A percentile compares a stretch with the other conserved stretches of the same genome.
These are phyloP conservation scores for Fusarium marasasianum DNA, from an alignment of 2,329 filamentous ascomycete genomes.

Conservation along the genomic window DNA sequence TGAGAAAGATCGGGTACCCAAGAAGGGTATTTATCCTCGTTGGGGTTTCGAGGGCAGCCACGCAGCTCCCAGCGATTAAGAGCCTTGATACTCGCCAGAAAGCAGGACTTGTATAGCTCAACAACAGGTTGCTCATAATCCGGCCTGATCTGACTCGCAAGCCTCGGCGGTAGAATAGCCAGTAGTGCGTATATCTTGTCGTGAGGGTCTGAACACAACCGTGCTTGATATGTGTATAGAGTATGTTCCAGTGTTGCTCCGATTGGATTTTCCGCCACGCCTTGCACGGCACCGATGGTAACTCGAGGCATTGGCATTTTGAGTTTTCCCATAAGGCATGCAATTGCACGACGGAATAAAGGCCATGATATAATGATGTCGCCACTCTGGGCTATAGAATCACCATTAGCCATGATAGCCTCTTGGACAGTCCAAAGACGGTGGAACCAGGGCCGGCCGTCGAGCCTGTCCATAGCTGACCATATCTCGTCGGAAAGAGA, in stretches of 20 bases:
- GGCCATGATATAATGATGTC: fast-evolving
- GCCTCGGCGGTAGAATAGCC: background rate
- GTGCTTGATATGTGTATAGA: fast-evolving
- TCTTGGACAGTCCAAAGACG: background rate
- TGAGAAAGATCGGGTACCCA: background rate
- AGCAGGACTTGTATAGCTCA: background rate
- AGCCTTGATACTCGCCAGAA: background rate
- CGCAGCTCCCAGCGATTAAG: background rate
- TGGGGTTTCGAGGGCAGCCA: background rate
- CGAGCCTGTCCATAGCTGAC: background rate
- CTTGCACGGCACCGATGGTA: background rate
- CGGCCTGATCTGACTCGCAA: background rate
- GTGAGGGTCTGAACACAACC: background rate
- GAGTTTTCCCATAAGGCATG: background rate
- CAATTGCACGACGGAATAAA: background rate
- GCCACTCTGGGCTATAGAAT: background rate
- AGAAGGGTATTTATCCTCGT: background rate
- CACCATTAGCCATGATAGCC: background rate
- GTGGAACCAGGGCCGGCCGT: fast-evolving
- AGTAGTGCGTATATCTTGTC: background rate
- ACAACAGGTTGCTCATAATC: background rate
- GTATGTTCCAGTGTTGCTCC: background rate
- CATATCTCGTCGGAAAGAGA: fast-evolving
- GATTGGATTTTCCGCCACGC: fast-evolving
- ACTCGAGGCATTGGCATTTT: background rate